phyloP scores from a whole-genome alignment of 2,329 filamentous ascomycete genomes.

The Neonectria coccinea region DNA sequence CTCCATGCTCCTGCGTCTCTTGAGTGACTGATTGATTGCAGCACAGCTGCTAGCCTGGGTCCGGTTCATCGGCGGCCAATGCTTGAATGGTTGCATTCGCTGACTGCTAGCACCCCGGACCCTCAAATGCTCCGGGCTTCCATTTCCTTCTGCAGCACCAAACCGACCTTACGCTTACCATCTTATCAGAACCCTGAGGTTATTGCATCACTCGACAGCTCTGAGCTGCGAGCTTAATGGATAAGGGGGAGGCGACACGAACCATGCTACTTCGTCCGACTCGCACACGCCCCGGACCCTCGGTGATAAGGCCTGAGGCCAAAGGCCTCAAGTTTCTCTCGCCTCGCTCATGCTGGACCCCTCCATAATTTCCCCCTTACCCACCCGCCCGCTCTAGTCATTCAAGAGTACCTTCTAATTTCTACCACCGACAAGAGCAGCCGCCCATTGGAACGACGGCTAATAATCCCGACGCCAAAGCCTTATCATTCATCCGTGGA shows the following conservation, averaged over 20 bases:
- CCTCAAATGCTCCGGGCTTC: not conserved
- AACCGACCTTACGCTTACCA: not conserved
- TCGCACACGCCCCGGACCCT: slow-evolving; percentile 18
- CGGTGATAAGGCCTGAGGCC: slow-evolving; percentile 36
- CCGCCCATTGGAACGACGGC: slow-evolving; percentile 10
- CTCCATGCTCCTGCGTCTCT: not conserved
- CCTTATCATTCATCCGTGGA: slow-evolving; percentile 35
- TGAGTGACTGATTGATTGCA: slow-evolving; percentile 12
- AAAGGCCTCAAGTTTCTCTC: slow-evolving; percentile 7
- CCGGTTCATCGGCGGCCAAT: slow-evolving; percentile 7
- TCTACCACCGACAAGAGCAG: slow-evolving; percentile 21
- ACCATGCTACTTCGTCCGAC: not conserved
- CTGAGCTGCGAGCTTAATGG: not conserved
- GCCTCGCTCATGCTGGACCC: slow-evolving; percentile 18
- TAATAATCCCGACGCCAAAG: slow-evolving; percentile 13
- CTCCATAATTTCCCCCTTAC: slow-evolving; percentile 39
- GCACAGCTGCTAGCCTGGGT: not conserved
- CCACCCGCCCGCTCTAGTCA: slow-evolving; percentile 30
- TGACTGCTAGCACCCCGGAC: slow-evolving; percentile 16
- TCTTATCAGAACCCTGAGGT: slow-evolving; percentile 9
- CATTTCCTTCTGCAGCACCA: not conserved
- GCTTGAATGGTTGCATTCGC: slow-evolving; percentile 24
- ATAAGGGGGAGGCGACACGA: slow-evolving; percentile 2
- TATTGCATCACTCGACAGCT: not conserved
- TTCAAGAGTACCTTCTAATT: slow-evolving; percentile 15